A percentile compares a stretch with the other conserved stretches of the same genome.
Evolutionary conservation across 495 filamentous ascomycete genomes (phyloP).

Genomic region (Lentithecium fluviatile): DNA sequence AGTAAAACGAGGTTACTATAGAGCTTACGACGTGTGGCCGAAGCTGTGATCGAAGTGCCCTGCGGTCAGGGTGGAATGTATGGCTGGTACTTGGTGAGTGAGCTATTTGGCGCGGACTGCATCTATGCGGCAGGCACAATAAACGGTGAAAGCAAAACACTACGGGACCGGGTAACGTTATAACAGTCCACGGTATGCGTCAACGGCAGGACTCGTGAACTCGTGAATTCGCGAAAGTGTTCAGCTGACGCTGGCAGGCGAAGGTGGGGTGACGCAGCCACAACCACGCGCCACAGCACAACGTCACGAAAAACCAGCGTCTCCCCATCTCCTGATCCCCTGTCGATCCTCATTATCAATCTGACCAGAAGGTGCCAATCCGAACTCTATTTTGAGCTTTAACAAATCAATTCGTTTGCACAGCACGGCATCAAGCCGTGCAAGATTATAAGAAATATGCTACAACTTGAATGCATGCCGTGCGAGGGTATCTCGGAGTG

Average conservation of each 20-base stretch:
- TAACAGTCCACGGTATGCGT: too few relatives aligned
- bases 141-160: background rate
- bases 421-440: conserved; percentile 21
- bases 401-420: conserved; percentile 2
- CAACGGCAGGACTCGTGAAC: too few relatives aligned
- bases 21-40: background rate
- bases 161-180: too few relatives aligned
- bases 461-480: conserved; percentile 12
- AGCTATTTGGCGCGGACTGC: conserved; percentile 1
- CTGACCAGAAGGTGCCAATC: background rate
- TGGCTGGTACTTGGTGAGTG: background rate
- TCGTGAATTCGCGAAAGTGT: background rate
- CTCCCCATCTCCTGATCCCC: background rate
- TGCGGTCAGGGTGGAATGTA: conserved; percentile 7
- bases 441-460: conserved; percentile 19
- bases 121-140: background rate
- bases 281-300: background rate
- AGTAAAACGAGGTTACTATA: background rate
- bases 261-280: conserved; percentile 8
- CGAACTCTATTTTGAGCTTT: background rate
- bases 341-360: background rate
- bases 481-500: conserved; percentile 21
- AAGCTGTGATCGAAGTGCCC: too few relatives aligned
- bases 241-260: too few relatives aligned
- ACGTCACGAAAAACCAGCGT: background rate